Evolutionary conservation across 495 filamentous ascomycete species (phyloP).

Genomic region (Friedmanniomyces endolithicus): DNA sequence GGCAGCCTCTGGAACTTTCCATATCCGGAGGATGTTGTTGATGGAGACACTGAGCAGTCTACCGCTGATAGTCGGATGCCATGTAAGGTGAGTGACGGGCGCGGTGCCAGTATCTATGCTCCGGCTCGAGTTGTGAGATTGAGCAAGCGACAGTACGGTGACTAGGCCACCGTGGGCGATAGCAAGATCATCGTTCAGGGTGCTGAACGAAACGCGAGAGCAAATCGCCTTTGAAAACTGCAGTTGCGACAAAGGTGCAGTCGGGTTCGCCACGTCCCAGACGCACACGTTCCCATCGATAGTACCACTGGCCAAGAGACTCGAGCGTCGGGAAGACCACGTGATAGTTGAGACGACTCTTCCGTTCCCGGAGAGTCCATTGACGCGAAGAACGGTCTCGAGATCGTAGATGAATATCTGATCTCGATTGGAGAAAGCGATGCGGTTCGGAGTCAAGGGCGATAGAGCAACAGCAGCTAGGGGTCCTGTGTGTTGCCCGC

Average conservation of each 20-base stretch:
- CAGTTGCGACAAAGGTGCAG: background rate
- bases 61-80: constrained; percentile 1
- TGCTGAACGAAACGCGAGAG: background rate
- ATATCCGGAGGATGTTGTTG: background rate
- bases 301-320: background rate
- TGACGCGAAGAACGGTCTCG: background rate
- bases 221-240: background rate
- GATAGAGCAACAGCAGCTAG: background rate
- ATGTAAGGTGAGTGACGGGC: background rate
- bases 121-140: background rate
- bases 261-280: background rate
- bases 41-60: constrained; percentile 4
- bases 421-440: background rate
- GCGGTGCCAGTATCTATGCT: background rate
- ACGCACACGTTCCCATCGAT: constrained; percentile 2
- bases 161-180: background rate
- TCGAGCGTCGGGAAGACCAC: background rate
- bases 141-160: background rate
- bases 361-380: background rate
- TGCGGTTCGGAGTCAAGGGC: background rate
- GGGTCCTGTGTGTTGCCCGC: background rate
- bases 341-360: background rate
- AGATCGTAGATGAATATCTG: background rate
- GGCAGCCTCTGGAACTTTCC: background rate
- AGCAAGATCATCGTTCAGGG: background rate